Conservation (phyloP, 495 filamentous ascomycete species). For the Lepraria neglecta region DNA sequence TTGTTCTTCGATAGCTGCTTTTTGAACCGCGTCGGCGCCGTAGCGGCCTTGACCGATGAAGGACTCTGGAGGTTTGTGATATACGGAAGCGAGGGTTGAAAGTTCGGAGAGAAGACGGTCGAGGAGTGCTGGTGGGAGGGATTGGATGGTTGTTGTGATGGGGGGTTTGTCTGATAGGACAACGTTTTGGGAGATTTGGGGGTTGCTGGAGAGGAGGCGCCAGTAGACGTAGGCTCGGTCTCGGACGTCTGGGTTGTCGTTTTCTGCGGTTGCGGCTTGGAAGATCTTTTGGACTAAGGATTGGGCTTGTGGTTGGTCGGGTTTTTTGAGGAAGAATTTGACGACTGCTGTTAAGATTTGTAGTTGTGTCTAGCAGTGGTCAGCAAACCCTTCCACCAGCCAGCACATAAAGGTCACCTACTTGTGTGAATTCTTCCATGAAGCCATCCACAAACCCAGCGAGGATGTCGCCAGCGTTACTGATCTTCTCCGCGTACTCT, state of each 20-base stretch:
- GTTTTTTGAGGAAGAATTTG: conserved; percentile 94
- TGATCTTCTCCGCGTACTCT: conserved; percentile 98
- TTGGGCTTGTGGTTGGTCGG: conserved; percentile 80
- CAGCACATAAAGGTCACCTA: conserved; percentile 31
- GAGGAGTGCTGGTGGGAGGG: conserved; percentile 72
- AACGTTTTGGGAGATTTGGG: conserved; percentile 79
- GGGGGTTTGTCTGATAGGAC: conserved; percentile 90
- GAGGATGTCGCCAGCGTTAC: conserved; percentile 87
- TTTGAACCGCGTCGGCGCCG: conserved; percentile 89
- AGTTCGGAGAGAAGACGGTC: conserved; percentile 83
- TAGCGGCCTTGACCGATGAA: conserved; percentile 94
- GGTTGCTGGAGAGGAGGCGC: conserved; percentile 90
- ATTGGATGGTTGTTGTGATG: conserved; percentile 87
- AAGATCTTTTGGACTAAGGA: conserved; percentile 87
- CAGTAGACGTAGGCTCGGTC: conserved; percentile 98
- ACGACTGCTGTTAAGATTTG: conserved; percentile 96
- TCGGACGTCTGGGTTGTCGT: conserved; percentile 94
- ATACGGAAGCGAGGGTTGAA: conserved; percentile 96
- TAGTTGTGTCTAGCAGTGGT: conserved; percentile 63
- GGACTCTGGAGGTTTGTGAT: conserved; percentile 94
- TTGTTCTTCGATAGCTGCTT: conserved; percentile 91
- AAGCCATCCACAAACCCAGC: conserved; percentile 84
- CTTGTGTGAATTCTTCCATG: conserved; percentile 85
- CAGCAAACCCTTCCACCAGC: neutral
- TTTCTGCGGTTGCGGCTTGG: conserved; percentile 85